Base-by-base conservation (phyloP, 2,329 filamentous ascomycete genomes). In the Endocalyx cinctus region DNA sequence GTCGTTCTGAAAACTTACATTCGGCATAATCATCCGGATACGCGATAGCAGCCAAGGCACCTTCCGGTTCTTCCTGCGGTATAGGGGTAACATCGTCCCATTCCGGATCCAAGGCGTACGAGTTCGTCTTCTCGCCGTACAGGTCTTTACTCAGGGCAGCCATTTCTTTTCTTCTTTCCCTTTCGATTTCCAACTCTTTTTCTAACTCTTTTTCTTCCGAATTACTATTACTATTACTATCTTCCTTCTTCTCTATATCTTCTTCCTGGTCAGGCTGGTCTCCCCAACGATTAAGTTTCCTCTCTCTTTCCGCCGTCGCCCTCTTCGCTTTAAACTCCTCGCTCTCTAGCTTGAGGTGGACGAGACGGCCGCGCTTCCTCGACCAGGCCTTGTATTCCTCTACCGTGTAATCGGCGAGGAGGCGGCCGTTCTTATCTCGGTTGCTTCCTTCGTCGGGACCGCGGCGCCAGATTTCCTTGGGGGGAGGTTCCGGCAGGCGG, bases 21-120 rank as follows among this genome's bases (percentile, higher is more conserved):
- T 96, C 89, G 42, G 82, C 78, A 60, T 98, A 98, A 44, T 92
- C 83, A 19, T 87, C 80, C 3, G 83, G 78, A 62, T 98, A 98
- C 37, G 89, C 82, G 60, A 98, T 98, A 38, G 82, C 79, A n/a
- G 90, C 90, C 38, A 98, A 76, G 17, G 90, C 87, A 47, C 82
- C 72, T 47, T 80, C 83, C 39, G 87, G 85, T 63, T 96, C 89
- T 54, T 87, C 75, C 50, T 92, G 81, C 4, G 85, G 80, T 35
- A 97, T 83, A 14, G 89, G 89, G 33, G 78, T 69, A 32, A 96
- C 72, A 63, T 94, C 87, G 46, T 86, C 79, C 90, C 88, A 97
- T 42, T 71, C 73, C 2, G 86, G 80, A 58, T 89, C 80, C 41
- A 72, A 68, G 32, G 74, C 70, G 58, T 85, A 84, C 50, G 62